phyloP scores from a whole-genome alignment of 192 early-diverging fungal genomes.

The Dimargaris verticillata region DNA sequence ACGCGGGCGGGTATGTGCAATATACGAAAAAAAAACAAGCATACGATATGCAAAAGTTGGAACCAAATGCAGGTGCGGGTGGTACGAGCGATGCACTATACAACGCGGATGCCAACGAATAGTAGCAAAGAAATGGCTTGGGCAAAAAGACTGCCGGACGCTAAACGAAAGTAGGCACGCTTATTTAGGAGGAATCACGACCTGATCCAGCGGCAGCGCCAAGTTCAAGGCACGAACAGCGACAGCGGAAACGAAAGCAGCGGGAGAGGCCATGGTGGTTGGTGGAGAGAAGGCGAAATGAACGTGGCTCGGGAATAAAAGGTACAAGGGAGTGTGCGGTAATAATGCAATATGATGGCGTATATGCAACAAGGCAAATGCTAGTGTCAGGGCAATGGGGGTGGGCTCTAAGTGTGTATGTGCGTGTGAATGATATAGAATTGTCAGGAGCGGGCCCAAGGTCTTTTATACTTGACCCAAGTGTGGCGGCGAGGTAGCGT shows the following conservation, averaged over 20 bases:
- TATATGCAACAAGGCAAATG: no score
- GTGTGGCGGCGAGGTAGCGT: no score
- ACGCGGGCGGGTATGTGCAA: neutral
- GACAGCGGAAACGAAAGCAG: neutral
- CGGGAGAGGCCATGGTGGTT: neutral
- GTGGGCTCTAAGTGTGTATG: no score
- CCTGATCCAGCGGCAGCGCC: slow-evolving; percentile 3
- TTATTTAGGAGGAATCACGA: slow-evolving; percentile 10
- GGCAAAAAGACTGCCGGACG: neutral
- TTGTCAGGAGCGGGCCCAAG: no score
- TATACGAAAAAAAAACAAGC: neutral
- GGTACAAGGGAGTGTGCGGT: no score
- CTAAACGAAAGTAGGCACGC: neutral
- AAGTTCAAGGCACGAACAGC: neutral
- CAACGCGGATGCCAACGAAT: neutral
- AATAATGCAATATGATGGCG: no score
- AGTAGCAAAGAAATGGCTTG: neutral
- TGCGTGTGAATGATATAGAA: no score
- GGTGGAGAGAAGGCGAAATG: no score
- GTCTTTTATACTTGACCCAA: no score
- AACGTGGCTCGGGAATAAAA: no score
- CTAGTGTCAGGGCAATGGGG: no score
- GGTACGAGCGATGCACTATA: neutral
- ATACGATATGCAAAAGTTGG: neutral
- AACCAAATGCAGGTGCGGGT: neutral